A percentile compares a stretch with the other conserved stretches of the same genome.
These are phyloP conservation scores for Paramecium biaurelia DNA, from an alignment of 73 alveolate species.

Conservation along the genomic window DNA sequence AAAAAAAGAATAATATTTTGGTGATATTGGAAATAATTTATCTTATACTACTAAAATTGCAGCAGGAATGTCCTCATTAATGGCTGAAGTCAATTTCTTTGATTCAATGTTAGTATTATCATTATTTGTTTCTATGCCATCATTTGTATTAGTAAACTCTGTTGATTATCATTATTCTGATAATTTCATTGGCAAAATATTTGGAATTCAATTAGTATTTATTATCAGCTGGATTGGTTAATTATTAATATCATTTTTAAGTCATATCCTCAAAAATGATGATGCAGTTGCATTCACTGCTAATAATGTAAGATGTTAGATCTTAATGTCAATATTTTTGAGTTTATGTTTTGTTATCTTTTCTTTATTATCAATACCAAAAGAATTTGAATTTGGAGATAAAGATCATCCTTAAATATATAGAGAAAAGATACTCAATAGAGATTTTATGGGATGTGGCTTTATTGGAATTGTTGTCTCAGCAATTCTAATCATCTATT, in stretches of 20 bases:
- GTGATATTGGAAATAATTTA: conserved; percentile 5
- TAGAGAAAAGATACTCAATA: not conserved
- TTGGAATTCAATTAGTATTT: not conserved
- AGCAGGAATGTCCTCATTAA: not conserved
- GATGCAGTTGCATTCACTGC: conserved; percentile 43
- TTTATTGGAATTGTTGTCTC: conserved; percentile 22
- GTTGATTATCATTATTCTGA: not conserved
- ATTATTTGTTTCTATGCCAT: conserved; percentile 30
- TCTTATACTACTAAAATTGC: conserved; percentile 34
- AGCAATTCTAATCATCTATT: not conserved
- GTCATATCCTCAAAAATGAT: not conserved
- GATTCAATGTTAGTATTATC: conserved; percentile 34
- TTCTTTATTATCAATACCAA: not conserved
- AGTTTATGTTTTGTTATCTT: not conserved
- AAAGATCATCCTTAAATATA: not conserved
- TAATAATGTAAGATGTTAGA: not conserved
- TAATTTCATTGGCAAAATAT: not conserved
- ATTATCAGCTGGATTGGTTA: not conserved
- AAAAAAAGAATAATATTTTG: conserved; percentile 34
- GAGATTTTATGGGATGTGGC: conserved; percentile 32
- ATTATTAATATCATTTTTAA: not conserved
- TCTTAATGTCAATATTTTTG: not conserved
- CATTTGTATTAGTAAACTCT: not conserved
- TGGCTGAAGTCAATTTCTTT: not conserved
- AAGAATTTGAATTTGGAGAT: conserved; percentile 37